Base-by-base conservation (phyloP, 2,329 filamentous ascomycete species). In the Aspergillus tubingensis region DNA sequence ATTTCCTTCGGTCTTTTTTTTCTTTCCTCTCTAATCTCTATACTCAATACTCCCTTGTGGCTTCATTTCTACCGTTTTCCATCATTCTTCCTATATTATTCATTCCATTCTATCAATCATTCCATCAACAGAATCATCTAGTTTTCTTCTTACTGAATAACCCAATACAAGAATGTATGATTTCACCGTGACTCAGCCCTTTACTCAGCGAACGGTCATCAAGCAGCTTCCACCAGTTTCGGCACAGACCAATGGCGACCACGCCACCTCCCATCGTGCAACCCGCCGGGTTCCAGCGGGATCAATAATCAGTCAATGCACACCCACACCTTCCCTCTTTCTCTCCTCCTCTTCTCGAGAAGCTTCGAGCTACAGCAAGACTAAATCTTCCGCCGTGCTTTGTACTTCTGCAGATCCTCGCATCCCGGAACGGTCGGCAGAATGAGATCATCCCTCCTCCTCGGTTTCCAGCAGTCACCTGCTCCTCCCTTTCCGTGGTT, bases 231-330 rank as follows among this genome's bases (percentile, higher is more conserved):
- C 51, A 54, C 3, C 17, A 36, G 30, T 17, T 8, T 19, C 19
- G 30, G 21, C 52, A 44, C 23, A 21, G 36, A 19, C 52, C 53
- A 47, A 41, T 47, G n/a, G 10, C 41, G 23, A 55, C 53, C 53
- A 55, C 53, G 53, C 53, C 53, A 55, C 41, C 4, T 43, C 38
- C 30, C 39, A 55, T 55, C 39, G 53, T 55, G 23, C 53, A 55
- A 55, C 53, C 41, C 10, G 21, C 4, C 19, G 36, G 39, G 19
- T 19, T 23, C 17, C 19, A 44, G 23, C 41, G 41, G 41, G 41
- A 23, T 36, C 50, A 38, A 21, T 38, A 10, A 13, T 36, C 36
- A 23, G 17, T 21, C 17, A 32, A 17, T 17, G 13, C 49, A 36
- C 32, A 32, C 2, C 2, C 13, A 8, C 27, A 27, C 25, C 25